Conservation (phyloP, 495 filamentous ascomycete species). For the Podospora pseudoanserina region DNA sequence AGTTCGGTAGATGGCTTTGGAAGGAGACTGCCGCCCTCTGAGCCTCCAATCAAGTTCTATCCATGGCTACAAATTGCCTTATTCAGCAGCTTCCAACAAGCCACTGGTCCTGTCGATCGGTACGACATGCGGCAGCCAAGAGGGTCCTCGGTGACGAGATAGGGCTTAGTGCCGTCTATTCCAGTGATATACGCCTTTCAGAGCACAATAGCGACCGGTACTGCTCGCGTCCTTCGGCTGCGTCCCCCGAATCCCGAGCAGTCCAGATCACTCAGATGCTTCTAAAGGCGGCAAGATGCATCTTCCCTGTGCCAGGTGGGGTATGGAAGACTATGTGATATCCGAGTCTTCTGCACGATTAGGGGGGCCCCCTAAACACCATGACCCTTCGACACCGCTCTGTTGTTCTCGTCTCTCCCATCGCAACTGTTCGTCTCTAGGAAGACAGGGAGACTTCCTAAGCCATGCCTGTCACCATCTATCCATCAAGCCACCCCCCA, state of each 20-base stretch:
- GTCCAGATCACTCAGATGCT: not conserved
- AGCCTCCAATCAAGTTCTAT: not conserved
- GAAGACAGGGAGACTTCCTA: not conserved
- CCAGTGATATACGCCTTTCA: not conserved
- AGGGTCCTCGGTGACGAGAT: slow-evolving; percentile 20
- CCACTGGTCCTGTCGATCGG: slow-evolving; percentile 6
- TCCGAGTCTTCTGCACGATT: not conserved
- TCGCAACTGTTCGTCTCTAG: not conserved
- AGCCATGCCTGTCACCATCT: slow-evolving; percentile 25
- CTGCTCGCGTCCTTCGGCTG: not conserved
- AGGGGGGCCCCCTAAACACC: not conserved
- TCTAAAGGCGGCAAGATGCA: not conserved
- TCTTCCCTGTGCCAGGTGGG: not conserved
- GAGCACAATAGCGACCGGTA: not conserved
- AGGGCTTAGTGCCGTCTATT: slow-evolving; percentile 22
- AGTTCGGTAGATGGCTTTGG: slow-evolving; percentile 5
- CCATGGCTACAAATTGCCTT: not conserved
- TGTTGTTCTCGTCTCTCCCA: not conserved
- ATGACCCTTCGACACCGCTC: not conserved
- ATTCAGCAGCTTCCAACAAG: not conserved
- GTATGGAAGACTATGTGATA: not conserved
- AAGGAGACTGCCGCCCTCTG: not conserved
- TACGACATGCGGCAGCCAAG: not conserved
- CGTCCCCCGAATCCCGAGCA: not conserved
- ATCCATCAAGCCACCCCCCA: slow-evolving; percentile 21